These are phyloP conservation scores for Lumnitzera racemosa DNA, from an alignment of 345 rosid genomes.

Conservation along the genomic window DNA sequence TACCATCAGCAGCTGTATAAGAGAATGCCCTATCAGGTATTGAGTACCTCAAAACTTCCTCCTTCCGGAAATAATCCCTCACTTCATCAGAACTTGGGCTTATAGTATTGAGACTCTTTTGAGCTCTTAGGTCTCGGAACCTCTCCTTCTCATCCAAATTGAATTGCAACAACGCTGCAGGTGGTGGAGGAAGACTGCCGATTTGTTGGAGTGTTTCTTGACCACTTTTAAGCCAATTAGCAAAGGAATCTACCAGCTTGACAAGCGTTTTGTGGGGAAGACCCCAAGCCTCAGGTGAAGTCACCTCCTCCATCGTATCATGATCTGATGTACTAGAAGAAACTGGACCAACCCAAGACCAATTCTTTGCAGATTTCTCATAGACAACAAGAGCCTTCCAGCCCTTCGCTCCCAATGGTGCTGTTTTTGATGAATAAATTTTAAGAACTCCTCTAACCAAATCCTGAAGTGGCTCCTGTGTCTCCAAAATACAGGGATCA, in stretches of 20 bases:
- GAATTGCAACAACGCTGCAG: slow-evolving; percentile 67
- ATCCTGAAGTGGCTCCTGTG: slow-evolving; percentile 96
- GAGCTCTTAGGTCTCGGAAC: slow-evolving; percentile 95
- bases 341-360: slow-evolving; percentile 91
- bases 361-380: slow-evolving; percentile 72
- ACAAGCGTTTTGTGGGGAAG: slow-evolving; percentile 92
- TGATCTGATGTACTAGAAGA: slow-evolving; percentile 44
- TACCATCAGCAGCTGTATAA: slow-evolving; percentile 98
- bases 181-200: slow-evolving; percentile 97
- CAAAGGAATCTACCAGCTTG: slow-evolving; percentile 94
- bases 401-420: slow-evolving; percentile 94
- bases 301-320: slow-evolving; percentile 73
- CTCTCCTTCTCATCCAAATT: slow-evolving; percentile 94
- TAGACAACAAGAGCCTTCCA: slow-evolving; percentile 88
- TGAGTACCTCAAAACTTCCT: slow-evolving; percentile 86
- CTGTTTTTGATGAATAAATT: slow-evolving; percentile 83
- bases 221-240: slow-evolving; percentile 93
- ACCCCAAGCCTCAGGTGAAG: slow-evolving; percentile 95
- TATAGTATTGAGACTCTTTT: slow-evolving; percentile 92
- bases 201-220: slow-evolving; percentile 93
- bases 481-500: slow-evolving; percentile 89
- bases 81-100: slow-evolving; percentile 80
- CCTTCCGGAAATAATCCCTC: slow-evolving; percentile 81
- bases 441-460: slow-evolving; percentile 91
- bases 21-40: slow-evolving; percentile 98